Evolutionary conservation across 352 stramenopile species (phyloP).

Genomic region (Phytophthora pinifolia): DNA sequence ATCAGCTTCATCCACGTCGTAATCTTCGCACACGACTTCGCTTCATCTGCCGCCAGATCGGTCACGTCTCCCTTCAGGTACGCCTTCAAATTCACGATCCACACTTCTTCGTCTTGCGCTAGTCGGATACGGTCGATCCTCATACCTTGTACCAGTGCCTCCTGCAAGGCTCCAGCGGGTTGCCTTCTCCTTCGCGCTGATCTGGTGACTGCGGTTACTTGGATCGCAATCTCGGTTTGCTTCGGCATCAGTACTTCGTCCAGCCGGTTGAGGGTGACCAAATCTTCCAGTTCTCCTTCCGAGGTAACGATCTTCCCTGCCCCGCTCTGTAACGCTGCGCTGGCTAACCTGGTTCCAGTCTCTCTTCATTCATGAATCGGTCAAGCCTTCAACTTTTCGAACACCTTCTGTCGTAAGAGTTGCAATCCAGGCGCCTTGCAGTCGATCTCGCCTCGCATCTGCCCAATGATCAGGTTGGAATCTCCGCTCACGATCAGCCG

Average conservation of each 20-base stretch:
- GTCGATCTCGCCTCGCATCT: conserved; percentile 9
- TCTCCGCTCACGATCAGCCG: conserved; percentile 5
- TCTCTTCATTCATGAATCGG: not conserved
- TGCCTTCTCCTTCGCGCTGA: not conserved
- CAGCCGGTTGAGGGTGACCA: conserved; percentile 4
- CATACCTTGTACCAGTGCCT: not conserved
- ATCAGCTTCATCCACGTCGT: no score
- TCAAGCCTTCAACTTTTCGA: not conserved
- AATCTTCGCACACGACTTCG: not conserved
- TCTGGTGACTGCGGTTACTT: not conserved
- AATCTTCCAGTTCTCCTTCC: not conserved
- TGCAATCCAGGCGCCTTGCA: conserved; percentile 2
- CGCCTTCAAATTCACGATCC: not conserved
- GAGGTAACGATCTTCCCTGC: not conserved
- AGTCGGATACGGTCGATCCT: not conserved
- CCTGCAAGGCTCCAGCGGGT: not conserved
- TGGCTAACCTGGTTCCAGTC: conserved; percentile 1
- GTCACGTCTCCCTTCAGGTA: conserved; percentile 4
- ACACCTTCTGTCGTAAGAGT: not conserved
- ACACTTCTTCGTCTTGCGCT: conserved; percentile 2
- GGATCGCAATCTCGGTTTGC: not conserved
- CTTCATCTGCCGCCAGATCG: not conserved
- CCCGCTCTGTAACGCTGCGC: not conserved
- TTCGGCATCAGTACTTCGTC: not conserved
- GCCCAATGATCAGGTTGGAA: conserved; percentile 3